Evolutionary conservation across 306 rosid species (phyloP).

Genomic region (Begonia fuchsioides): DNA sequence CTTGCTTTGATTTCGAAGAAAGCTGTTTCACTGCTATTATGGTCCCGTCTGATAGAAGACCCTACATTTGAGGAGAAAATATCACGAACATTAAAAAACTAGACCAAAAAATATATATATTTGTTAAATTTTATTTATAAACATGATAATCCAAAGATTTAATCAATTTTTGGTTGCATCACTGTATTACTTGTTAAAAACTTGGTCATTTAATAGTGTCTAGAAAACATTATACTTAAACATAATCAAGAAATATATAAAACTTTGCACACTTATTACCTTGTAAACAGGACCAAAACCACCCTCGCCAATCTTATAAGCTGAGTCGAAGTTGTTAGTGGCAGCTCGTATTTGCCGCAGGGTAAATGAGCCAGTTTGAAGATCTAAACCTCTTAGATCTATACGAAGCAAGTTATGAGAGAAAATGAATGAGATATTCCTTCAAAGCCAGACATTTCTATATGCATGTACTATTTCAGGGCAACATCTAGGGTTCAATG

Average conservation of each 20-base stretch:
- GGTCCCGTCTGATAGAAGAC: conserved; percentile 24
- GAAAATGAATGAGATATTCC: background rate
- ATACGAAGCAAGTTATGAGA: conserved; percentile 6
- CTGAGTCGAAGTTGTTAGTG: conserved; percentile 35
- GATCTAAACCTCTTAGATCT: conserved; percentile 35
- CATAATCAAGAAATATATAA: background rate
- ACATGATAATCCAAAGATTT: too few relatives aligned
- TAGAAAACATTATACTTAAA: background rate
- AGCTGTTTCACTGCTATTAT: conserved; percentile 31
- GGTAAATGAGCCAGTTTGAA: conserved; percentile 35
- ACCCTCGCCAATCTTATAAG: conserved; percentile 49
- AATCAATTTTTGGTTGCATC: too few relatives aligned
- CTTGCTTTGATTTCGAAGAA: conserved; percentile 36
- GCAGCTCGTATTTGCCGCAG: conserved; percentile 47
- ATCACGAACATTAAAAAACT: background rate
- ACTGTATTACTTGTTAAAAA: too few relatives aligned
- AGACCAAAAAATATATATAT: too few relatives aligned
- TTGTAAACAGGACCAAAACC: conserved; percentile 53
- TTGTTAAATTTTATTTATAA: too few relatives aligned
- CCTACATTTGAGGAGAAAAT: conserved; percentile 19
- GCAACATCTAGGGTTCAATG: too few relatives aligned
- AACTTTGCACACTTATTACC: conserved; percentile 14
- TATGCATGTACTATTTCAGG: background rate
- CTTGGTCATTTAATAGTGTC: too few relatives aligned
- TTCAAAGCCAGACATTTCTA: background rate